These are phyloP conservation scores for Phytopythium vexans DNA, from an alignment of 352 stramenopile species.

Conservation along the genomic window DNA sequence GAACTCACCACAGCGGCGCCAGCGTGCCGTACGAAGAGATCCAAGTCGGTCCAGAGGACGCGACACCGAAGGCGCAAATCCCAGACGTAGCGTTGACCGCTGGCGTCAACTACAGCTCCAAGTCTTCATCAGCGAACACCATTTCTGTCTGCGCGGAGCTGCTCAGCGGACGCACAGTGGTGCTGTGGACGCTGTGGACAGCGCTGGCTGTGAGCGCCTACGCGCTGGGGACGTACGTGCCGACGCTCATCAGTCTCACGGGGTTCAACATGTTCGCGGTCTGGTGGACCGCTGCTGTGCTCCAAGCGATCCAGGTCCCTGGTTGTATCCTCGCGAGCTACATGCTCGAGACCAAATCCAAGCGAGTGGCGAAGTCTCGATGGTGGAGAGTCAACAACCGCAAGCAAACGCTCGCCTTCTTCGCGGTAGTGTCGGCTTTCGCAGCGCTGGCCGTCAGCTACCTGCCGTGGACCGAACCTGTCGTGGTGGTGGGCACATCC, in stretches of 20 bases:
- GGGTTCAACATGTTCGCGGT: conserved; percentile 31
- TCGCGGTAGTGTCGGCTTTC: conserved; percentile 10
- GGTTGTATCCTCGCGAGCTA: conserved; percentile 17
- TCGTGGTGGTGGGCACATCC: conserved; percentile 11
- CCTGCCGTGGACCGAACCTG: conserved; percentile 13
- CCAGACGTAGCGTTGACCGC: background rate
- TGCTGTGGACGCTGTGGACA: conserved; percentile 31
- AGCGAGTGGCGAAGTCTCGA: background rate
- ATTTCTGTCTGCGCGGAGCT: no score
- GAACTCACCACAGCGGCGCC: conserved; percentile 8
- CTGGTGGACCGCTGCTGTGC: conserved; percentile 12
- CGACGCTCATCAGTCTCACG: conserved; percentile 24
- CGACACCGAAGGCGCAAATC: conserved; percentile 3
- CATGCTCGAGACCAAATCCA: conserved; percentile 7
- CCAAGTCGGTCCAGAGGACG: background rate
- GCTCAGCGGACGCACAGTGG: conserved; percentile 9
- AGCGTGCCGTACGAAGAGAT: conserved; percentile 10
- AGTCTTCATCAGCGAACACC: no score
- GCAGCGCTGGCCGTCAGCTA: conserved; percentile 13
- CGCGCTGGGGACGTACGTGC: conserved; percentile 23
- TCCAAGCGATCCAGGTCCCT: conserved; percentile 19
- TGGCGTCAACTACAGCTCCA: background rate
- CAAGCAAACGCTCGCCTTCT: conserved; percentile 13
- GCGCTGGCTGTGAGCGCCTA: conserved; percentile 28
- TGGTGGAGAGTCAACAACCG: conserved; percentile 1